Conservation (phyloP, 768 basidiomycete genomes). For the Coprinopsis sp. region DNA sequence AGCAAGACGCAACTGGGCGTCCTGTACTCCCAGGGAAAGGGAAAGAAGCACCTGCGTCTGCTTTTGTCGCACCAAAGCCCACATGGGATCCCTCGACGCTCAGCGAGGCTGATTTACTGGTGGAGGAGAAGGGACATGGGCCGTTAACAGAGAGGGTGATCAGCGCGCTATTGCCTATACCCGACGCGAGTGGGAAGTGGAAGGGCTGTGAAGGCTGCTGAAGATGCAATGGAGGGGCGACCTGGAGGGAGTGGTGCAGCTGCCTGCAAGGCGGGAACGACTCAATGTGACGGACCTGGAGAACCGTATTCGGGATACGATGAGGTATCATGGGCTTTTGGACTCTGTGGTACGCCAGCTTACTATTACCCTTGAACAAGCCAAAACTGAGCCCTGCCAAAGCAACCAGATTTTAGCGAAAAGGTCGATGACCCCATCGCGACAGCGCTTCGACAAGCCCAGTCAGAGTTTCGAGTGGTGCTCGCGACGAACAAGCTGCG, state of each 20-base stretch:
- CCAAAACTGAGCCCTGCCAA: neutral
- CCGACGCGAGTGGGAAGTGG: slow-evolving; percentile 58
- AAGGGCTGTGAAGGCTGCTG: slow-evolving; percentile 79
- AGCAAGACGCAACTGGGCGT: slow-evolving; percentile 65
- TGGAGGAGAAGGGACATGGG: slow-evolving; percentile 80
- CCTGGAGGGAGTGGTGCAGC: slow-evolving; percentile 78
- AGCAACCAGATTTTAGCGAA: slow-evolving; percentile 66
- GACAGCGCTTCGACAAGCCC: slow-evolving; percentile 83
- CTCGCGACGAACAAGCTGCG: slow-evolving; percentile 81
- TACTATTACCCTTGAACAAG: neutral
- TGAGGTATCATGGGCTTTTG: slow-evolving; percentile 71
- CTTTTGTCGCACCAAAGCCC: slow-evolving; percentile 49
- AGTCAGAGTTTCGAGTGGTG: slow-evolving; percentile 73
- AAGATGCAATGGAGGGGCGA: slow-evolving; percentile 80
- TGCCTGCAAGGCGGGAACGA: slow-evolving; percentile 66
- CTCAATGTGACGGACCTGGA: slow-evolving; percentile 79
- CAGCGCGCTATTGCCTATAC: slow-evolving; percentile 67
- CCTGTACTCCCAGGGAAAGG: slow-evolving; percentile 24
- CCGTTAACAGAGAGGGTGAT: slow-evolving; percentile 83
- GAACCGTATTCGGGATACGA: slow-evolving; percentile 66
- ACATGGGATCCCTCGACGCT: slow-evolving; percentile 85
- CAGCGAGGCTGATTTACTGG: slow-evolving; percentile 60
- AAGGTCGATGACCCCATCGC: slow-evolving; percentile 94
- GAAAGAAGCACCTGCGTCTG: slow-evolving; percentile 31
- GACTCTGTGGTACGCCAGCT: slow-evolving; percentile 57